These are phyloP conservation scores for Phytophthora pinifolia DNA, from an alignment of 352 stramenopile species.

Conservation along the genomic window DNA sequence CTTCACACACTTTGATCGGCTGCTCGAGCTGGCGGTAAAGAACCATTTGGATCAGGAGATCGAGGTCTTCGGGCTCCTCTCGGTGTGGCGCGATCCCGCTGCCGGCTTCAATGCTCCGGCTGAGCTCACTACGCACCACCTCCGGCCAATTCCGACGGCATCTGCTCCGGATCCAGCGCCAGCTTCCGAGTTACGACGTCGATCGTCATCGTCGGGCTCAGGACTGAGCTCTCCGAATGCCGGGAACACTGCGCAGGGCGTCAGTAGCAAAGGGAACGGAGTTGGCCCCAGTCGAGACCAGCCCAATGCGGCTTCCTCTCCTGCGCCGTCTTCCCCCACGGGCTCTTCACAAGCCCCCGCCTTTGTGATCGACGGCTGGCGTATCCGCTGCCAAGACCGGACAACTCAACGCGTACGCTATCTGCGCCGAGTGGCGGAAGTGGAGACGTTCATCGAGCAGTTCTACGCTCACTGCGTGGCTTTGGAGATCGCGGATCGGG, in stretches of 20 bases:
- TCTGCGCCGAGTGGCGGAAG: slow-evolving; percentile 47
- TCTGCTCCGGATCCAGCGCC: slow-evolving; percentile 25
- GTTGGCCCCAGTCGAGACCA: slow-evolving; percentile 17
- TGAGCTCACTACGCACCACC: slow-evolving; percentile 33
- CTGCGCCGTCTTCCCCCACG: slow-evolving; percentile 10
- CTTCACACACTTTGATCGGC: slow-evolving; percentile 71
- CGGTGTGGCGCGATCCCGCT: slow-evolving; percentile 59
- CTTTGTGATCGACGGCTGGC: slow-evolving; percentile 63
- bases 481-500: slow-evolving; percentile 53
- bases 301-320: slow-evolving; percentile 8
- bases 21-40: slow-evolving; percentile 47
- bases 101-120: slow-evolving; percentile 64
- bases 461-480: slow-evolving; percentile 69
- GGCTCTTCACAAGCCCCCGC: slow-evolving; percentile 20
- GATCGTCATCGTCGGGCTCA: slow-evolving; percentile 23
- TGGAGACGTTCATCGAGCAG: slow-evolving; percentile 64
- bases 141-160: slow-evolving; percentile 23
- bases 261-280: slow-evolving; percentile 3
- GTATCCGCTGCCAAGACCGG: slow-evolving; percentile 62
- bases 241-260: slow-evolving; percentile 10
- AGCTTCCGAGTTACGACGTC: slow-evolving; percentile 19
- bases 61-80: slow-evolving; percentile 74
- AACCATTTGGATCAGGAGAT: slow-evolving; percentile 68
- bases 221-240: slow-evolving; percentile 20
- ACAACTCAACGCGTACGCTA: slow-evolving; percentile 64